phyloP scores from a whole-genome alignment of 1,139 yeast species.

The Diutina mesorugosa region DNA sequence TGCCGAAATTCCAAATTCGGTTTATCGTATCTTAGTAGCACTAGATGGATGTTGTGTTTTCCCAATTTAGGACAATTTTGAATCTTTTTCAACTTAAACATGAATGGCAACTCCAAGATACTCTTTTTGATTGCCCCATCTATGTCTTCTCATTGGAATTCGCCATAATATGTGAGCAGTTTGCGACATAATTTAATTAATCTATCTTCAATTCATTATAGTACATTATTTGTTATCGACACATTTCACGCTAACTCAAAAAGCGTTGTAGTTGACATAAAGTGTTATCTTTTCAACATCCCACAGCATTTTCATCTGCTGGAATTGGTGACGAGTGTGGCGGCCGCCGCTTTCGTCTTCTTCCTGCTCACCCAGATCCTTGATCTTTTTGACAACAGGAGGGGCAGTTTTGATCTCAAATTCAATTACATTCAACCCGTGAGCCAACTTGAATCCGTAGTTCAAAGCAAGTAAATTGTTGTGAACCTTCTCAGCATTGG shows the following conservation, averaged over 20 bases:
- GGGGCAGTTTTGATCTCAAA: constrained; percentile 34
- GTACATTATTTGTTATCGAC: neutral
- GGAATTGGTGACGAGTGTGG: constrained; percentile 35
- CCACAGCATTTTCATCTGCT: constrained; percentile 35
- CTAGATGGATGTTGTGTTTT: too few relatives aligned
- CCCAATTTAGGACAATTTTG: neutral
- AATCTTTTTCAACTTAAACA: too few relatives aligned
- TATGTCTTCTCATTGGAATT: too few relatives aligned
- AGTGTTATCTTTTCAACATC: constrained; percentile 32
- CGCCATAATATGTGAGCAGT: too few relatives aligned
- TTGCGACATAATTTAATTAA: too few relatives aligned
- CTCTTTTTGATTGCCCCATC: too few relatives aligned
- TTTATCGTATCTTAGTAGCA: neutral
- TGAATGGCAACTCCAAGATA: too few relatives aligned
- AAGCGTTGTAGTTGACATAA: constrained; percentile 6
- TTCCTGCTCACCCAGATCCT: constrained; percentile 4
- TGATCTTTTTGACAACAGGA: constrained; percentile 7
- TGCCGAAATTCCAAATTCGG: neutral
- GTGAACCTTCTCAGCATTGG: constrained; percentile 8
- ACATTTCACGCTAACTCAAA: neutral
- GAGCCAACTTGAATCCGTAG: constrained; percentile 35
- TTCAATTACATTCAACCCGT: constrained; percentile 33
- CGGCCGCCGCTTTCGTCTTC: constrained; percentile 15
- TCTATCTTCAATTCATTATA: neutral
- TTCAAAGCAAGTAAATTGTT: constrained; percentile 19